phyloP scores from a whole-genome alignment of 2,329 filamentous ascomycete genomes.

The Fusarium tricinctum region DNA sequence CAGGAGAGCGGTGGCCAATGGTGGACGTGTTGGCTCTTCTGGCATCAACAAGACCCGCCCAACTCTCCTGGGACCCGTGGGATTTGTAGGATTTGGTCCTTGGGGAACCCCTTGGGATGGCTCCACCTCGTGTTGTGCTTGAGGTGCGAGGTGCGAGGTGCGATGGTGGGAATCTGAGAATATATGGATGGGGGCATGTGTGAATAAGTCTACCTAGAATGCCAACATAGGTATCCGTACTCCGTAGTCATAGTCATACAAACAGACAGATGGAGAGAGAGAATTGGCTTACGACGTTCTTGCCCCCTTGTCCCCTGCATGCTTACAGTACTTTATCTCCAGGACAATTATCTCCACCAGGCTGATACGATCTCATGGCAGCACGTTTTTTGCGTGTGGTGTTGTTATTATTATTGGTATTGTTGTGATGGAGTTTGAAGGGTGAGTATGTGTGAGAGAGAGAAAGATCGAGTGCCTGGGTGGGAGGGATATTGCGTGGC shows the following conservation, averaged over 20 bases:
- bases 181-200: conserved; percentile 24
- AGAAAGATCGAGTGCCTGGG: conserved; percentile 10
- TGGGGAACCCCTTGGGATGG: conserved; percentile 51
- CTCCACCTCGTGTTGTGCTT: conserved; percentile 51
- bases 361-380: conserved; percentile 32
- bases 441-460: too few species aligned
- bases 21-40: conserved; percentile 34
- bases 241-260: neutral
- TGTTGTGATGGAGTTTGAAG: too few species aligned
- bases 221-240: neutral
- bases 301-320: conserved; percentile 44
- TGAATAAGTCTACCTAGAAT: conserved; percentile 24
- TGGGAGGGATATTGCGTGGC: conserved; percentile 5
- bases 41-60: conserved; percentile 51
- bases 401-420: conserved; percentile 22
- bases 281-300: conserved; percentile 42
- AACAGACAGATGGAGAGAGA: conserved; percentile 12
- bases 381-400: too few species aligned
- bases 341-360: conserved; percentile 35
- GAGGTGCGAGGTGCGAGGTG: conserved; percentile 26
- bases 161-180: conserved; percentile 13
- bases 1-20: conserved; percentile 49
- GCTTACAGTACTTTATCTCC: conserved; percentile 39
- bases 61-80: conserved; percentile 45
- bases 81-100: conserved; percentile 47